Conservation (phyloP, 768 basidiomycete genomes). For the Suillus brevipes region DNA sequence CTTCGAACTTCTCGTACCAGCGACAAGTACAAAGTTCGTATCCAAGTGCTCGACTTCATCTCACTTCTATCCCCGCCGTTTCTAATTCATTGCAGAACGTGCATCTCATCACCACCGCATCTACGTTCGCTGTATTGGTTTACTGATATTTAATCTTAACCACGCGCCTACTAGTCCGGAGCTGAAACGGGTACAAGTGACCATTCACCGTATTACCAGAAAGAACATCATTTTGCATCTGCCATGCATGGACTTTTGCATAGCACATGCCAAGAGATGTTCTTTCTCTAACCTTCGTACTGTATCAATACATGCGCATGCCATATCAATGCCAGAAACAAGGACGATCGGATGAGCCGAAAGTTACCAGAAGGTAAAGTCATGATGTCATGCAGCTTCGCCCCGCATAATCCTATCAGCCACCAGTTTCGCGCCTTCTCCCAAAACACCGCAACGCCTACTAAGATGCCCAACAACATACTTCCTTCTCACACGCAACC, state of each 20-base stretch:
- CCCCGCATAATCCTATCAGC: conserved; percentile 22
- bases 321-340: too few species aligned
- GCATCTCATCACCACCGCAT: background rate
- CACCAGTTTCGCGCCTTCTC: conserved; percentile 24
- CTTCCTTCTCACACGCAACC: conserved; percentile 15
- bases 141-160: too few species aligned
- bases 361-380: background rate
- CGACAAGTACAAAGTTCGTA: background rate
- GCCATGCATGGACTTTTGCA: too few species aligned
- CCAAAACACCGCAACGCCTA: conserved; percentile 28
- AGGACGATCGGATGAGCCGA: background rate
- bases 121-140: background rate
- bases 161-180: background rate
- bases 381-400: background rate
- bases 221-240: too few species aligned
- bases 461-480: conserved; percentile 21
- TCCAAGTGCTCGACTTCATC: background rate
- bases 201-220: too few species aligned
- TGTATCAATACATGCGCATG: background rate
- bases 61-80: background rate
- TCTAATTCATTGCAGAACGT: background rate
- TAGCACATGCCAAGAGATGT: too few species aligned
- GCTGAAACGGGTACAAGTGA: too few species aligned
- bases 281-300: too few species aligned
- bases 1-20: background rate